Conservation (phyloP, 805 yeast genomes). For the Candida silvatica region DNA sequence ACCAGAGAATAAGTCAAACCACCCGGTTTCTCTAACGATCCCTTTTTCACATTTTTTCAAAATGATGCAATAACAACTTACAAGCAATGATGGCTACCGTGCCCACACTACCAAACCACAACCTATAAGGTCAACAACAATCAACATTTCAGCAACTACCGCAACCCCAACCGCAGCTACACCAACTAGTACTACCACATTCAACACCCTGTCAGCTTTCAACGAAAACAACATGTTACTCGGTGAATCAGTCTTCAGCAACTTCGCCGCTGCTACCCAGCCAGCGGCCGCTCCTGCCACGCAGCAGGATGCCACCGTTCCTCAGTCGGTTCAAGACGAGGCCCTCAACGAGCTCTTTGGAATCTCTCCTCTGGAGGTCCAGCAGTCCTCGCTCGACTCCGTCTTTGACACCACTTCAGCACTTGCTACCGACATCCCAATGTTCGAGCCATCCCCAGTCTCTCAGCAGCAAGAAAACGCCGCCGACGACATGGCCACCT, state of each 20-base stretch:
- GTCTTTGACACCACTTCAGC: slow-evolving; percentile 27
- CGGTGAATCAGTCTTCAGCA: slow-evolving; percentile 26
- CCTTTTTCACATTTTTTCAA: slow-evolving; percentile 3
- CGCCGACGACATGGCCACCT: slow-evolving; percentile 19
- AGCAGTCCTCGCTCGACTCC: slow-evolving; percentile 42
- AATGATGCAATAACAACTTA: slow-evolving; percentile 2
- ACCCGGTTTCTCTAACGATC: slow-evolving; percentile 1
- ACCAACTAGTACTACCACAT: slow-evolving; percentile 1
- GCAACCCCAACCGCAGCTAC: slow-evolving; percentile 3
- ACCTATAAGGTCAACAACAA: not conserved
- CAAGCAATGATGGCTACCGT: slow-evolving; percentile 9
- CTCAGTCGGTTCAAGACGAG: slow-evolving; percentile 3
- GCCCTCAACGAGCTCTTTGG: not conserved
- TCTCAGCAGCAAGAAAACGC: no score
- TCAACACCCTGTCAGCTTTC: no score
- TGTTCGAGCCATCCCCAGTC: slow-evolving; percentile 33
- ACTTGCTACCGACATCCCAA: slow-evolving; percentile 32
- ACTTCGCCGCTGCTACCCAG: slow-evolving; percentile 9
- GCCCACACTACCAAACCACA: slow-evolving; percentile 5
- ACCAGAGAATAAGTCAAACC: not conserved
- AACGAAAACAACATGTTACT: slow-evolving; percentile 19
- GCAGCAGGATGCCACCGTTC: not conserved
- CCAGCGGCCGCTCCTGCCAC: not conserved
- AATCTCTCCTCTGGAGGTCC: slow-evolving; percentile 42
- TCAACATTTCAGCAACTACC: slow-evolving; percentile 2